A percentile compares a stretch with the other conserved stretches of the same genome.
phyloP scores from a whole-genome alignment of 495 filamentous ascomycete species.

The Neurospora sublineolata region DNA sequence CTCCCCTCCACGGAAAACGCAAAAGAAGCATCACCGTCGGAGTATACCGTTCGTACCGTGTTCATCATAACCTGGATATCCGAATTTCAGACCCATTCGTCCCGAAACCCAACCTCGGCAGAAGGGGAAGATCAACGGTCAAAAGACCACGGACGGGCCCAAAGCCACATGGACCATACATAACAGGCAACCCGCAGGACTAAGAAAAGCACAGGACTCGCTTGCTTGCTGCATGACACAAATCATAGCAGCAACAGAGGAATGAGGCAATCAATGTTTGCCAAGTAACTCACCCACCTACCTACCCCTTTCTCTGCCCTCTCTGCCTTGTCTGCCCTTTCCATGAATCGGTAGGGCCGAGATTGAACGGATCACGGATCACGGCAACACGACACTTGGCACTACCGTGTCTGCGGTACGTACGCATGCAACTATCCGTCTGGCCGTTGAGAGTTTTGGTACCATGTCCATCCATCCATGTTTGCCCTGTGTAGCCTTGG shows the following conservation, averaged over 20 bases:
- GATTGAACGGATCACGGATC: not conserved
- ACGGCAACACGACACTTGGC: not conserved
- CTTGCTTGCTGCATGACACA: not conserved
- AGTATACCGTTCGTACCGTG: not conserved
- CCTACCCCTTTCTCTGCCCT: not conserved
- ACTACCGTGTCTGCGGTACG: not conserved
- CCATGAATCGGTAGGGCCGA: not conserved
- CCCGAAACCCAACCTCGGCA: not conserved
- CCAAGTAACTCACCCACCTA: not conserved
- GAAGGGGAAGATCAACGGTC: not conserved
- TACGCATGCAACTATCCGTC: not conserved
- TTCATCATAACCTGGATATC: not conserved
- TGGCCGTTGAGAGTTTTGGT: not conserved
- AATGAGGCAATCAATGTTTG: not conserved
- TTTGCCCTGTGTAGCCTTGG: not conserved
- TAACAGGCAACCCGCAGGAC: not conserved
- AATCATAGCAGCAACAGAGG: not conserved
- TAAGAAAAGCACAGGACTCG: not conserved
- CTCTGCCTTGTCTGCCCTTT: not conserved
- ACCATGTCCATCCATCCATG: not conserved
- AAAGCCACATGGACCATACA: not conserved
- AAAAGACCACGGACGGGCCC: too few relatives aligned
- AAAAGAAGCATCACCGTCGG: not conserved
- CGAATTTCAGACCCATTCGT: not conserved
- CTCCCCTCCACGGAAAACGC: not conserved